phyloP scores from a whole-genome alignment of 345 rosid species.

The Barbarea vulgaris region DNA sequence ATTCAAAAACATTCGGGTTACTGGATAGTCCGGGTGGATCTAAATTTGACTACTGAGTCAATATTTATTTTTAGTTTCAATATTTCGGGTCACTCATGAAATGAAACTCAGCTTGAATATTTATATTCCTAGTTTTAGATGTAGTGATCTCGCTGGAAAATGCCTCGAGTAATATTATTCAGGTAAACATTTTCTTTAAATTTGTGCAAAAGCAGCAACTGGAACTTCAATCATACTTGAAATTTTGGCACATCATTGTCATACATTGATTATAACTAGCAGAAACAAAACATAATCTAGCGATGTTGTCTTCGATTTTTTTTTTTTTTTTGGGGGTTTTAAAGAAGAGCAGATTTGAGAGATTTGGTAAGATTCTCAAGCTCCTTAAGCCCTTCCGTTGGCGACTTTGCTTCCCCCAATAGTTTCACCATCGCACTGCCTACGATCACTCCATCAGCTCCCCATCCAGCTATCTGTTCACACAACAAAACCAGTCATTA shows the following conservation, averaged over 20 bases:
- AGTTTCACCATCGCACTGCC: conserved; percentile 86
- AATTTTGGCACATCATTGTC: conserved; percentile 23
- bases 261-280: not conserved
- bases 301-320: conserved; percentile 12
- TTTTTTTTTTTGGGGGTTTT: conserved; percentile 15
- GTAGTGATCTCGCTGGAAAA: not conserved
- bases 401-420: conserved; percentile 72
- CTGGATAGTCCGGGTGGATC: too few species aligned
- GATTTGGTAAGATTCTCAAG: conserved; percentile 70
- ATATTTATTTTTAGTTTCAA: too few species aligned
- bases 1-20: not conserved
- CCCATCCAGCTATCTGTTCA: conserved; percentile 70
- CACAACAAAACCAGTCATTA: conserved; percentile 7
- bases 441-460: conserved; percentile 87
- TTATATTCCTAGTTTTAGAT: too few species aligned
- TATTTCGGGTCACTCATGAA: too few species aligned
- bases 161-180: not conserved
- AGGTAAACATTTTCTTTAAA: not conserved
- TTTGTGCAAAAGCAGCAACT: not conserved
- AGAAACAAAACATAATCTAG: conserved; percentile 13
- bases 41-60: too few species aligned
- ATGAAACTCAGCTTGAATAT: too few species aligned
- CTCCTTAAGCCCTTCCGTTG: conserved; percentile 74
- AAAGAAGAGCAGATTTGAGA: conserved; percentile 66
- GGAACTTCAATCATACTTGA: conserved; percentile 15